These are phyloP conservation scores for Trametes versicolor DNA, from an alignment of 1,284 basidiomycete genomes.

Conservation along the genomic window DNA sequence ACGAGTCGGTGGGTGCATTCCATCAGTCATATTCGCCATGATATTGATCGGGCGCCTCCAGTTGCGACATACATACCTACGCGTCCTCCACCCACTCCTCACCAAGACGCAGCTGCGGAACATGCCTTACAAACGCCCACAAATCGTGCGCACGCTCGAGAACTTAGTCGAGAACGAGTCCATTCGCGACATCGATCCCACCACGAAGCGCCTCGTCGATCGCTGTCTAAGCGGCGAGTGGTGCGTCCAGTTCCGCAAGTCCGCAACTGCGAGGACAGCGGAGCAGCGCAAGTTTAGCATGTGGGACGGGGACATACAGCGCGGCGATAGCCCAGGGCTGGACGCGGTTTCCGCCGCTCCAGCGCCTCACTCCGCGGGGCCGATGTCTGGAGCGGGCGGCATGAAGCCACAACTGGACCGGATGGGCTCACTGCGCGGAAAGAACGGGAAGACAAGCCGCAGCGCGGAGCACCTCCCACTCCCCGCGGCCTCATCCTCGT, in stretches of 20 bases:
- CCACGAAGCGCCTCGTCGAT: conserved; percentile 92
- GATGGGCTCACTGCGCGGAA: conserved; percentile 46
- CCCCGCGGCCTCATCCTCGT: conserved; percentile 34
- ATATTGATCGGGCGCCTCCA: conserved; percentile 44
- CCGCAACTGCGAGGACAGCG: conserved; percentile 39
- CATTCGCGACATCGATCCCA: conserved; percentile 85
- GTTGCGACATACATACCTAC: conserved; percentile 96
- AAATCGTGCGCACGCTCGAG: conserved; percentile 88
- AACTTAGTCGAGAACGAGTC: conserved; percentile 78
- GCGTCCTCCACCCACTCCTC: conserved; percentile 94
- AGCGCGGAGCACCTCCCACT: conserved; percentile 63
- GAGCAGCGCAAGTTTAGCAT: conserved; percentile 42
- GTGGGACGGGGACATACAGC: conserved; percentile 29
- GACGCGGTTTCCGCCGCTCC: conserved; percentile 51
- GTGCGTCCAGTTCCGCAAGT: conserved; percentile 75
- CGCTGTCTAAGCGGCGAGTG: conserved; percentile 90
- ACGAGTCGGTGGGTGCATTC: conserved; percentile 81
- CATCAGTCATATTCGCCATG: not conserved
- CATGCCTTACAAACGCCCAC: conserved; percentile 90
- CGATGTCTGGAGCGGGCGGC: conserved; percentile 4
- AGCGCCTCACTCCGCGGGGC: conserved; percentile 35
- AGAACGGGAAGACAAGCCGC: conserved; percentile 63
- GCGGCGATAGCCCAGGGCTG: conserved; percentile 53
- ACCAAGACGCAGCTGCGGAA: conserved; percentile 92
- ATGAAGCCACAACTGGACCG: conserved; percentile 42